phyloP scores from a whole-genome alignment of 2,329 filamentous ascomycete genomes.

The Chaetomium sp. region DNA sequence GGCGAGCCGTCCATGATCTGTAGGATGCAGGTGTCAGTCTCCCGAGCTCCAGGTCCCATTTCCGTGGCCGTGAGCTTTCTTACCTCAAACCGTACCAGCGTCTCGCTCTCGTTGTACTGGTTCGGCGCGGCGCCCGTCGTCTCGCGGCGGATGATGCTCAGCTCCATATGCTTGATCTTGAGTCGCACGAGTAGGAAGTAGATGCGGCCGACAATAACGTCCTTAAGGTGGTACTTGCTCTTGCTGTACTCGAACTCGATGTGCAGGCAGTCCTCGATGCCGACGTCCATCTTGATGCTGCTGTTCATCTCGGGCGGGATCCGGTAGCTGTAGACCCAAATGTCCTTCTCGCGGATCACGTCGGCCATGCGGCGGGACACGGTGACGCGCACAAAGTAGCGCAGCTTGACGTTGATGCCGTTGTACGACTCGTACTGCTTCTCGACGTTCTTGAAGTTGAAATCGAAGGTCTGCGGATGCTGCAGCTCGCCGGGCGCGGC shows the following conservation, averaged over 20 bases:
- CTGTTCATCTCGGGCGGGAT: slow-evolving; percentile 98
- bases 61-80: not conserved
- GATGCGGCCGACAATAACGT: slow-evolving; percentile 97
- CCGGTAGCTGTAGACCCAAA: slow-evolving; percentile 99
- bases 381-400: slow-evolving; percentile 96
- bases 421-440: slow-evolving; percentile 99
- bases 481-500: slow-evolving; percentile 96
- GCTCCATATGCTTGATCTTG: slow-evolving; percentile 99
- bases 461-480: slow-evolving; percentile 97
- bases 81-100: slow-evolving; percentile 92
- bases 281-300: slow-evolving; percentile 99
- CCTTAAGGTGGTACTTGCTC: slow-evolving; percentile 98
- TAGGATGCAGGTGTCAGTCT: not conserved
- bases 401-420: slow-evolving; percentile 98
- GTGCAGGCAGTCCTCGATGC: slow-evolving; percentile 97
- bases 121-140: slow-evolving; percentile 96
- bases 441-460: slow-evolving; percentile 99
- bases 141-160: slow-evolving; percentile 95
- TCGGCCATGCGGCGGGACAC: slow-evolving; percentile 97
- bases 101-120: slow-evolving; percentile 99
- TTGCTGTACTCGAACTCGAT: slow-evolving; percentile 99
- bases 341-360: slow-evolving; percentile 97
- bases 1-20: slow-evolving; percentile 99
- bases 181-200: slow-evolving; percentile 96
- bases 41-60: not conserved